Base-by-base conservation (phyloP, 768 basidiomycete genomes). In the Goffeauzyma gilvescens region DNA sequence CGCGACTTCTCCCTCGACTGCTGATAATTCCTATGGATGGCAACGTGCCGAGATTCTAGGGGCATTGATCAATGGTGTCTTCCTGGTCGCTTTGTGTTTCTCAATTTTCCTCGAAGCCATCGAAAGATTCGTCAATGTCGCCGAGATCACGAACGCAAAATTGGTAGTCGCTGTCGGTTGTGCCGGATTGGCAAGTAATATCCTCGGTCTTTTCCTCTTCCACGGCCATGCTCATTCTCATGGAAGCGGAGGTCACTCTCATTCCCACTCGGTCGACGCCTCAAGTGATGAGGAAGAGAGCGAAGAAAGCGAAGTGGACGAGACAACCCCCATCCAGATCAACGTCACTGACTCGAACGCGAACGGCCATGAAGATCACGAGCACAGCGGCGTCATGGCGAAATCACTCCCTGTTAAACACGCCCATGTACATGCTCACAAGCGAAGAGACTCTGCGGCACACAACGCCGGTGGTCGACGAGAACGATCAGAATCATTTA, bases 21-120 rank as follows among this genome's bases (percentile, higher is more conserved):
- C 51, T n/a, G 53, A 50, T n/a, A 93, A 93, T 64, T 86, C 90
- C 22, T 96, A 96, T 60, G 90, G 89, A n/a, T 96, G 89, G 90
- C 89, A 96, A 64, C 72, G 93, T 49, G 93, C 93, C 14, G 89
- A 93, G 59, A 89, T 93, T 48, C 72, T 95, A 6, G 89, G 87
- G 17, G 93, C 93, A 0, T 71, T 96, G 33, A 67, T 96, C 52
- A 98, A 98, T 55, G 93, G 93, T 39, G 86, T 96, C 42, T 96
- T 96, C 68, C 74, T 98, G 5, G 72, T 95, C 32, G 93, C 93
- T 0, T 74, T 96, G 0, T 98, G 93, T 66, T 87, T 96, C 65
- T 86, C 87, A 5, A 95, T 98, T 51, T 78, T 74, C 34, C 67
- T 96, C 53, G 90, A 98, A 60, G 89, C 93, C 5, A 65, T 96